These are phyloP conservation scores for Sphaerulina musiva DNA, from an alignment of 2,329 filamentous ascomycete species.

Conservation along the genomic window DNA sequence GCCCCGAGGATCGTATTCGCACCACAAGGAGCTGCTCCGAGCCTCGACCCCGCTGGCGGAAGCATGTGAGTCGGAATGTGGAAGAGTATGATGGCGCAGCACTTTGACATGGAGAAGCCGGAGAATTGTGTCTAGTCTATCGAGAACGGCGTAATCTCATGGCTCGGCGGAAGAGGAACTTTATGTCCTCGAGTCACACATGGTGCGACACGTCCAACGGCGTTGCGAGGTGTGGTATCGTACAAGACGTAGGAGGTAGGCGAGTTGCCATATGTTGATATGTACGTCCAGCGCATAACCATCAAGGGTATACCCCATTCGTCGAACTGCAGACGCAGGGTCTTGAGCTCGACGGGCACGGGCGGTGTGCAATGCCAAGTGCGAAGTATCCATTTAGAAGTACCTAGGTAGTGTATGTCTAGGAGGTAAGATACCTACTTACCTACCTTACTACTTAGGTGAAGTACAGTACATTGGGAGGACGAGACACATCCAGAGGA, in stretches of 20 bases:
- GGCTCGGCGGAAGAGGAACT: background rate
- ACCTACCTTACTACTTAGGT: no score
- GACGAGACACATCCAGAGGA: background rate
- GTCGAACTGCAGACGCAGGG: conserved; percentile 1
- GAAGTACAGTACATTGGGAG: no score
- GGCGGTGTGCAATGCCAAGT: background rate
- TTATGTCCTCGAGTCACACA: no score
- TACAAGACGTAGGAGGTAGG: no score
- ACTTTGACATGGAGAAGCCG: no score
- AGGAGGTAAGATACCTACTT: no score
- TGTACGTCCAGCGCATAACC: conserved; percentile 7
- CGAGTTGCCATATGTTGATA: background rate
- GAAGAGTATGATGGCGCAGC: background rate
- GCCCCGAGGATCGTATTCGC: background rate
- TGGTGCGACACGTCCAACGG: no score
- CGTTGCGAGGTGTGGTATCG: no score
- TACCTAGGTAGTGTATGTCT: no score
- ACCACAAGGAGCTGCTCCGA: background rate
- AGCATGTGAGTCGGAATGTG: background rate
- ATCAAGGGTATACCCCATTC: conserved; percentile 1
- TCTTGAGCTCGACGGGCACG: background rate
- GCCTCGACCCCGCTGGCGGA: background rate
- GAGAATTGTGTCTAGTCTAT: background rate
- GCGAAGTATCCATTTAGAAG: no score
- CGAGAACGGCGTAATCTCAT: conserved; percentile 7